phyloP scores from a whole-genome alignment of 2,329 filamentous ascomycete genomes.

The Fusarium pilosicola region DNA sequence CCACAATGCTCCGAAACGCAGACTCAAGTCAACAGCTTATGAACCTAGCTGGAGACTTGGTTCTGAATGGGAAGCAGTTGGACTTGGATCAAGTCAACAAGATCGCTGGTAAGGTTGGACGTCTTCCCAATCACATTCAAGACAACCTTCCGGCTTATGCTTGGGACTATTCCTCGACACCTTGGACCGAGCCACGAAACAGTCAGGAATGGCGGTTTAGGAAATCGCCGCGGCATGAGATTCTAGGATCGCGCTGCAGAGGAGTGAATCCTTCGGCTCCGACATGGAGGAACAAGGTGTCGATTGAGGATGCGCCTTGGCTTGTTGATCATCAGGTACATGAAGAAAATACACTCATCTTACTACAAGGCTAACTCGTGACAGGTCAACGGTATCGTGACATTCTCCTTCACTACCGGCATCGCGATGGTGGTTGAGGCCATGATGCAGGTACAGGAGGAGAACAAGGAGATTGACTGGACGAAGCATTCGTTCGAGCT shows the following conservation, averaged over 20 bases:
- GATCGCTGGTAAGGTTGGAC: slow-evolving; percentile 12
- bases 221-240: slow-evolving; percentile 37
- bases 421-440: slow-evolving; percentile 41
- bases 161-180: slow-evolving; percentile 40
- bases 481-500: slow-evolving; percentile 31
- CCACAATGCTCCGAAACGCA: slow-evolving; percentile 37
- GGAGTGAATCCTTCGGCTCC: slow-evolving; percentile 41
- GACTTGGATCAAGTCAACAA: slow-evolving; percentile 32
- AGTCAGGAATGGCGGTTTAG: slow-evolving; percentile 40
- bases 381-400: slow-evolving; percentile 39
- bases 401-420: slow-evolving; percentile 38
- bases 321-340: slow-evolving; percentile 41
- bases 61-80: slow-evolving; percentile 35
- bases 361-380: neutral
- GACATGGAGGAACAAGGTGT: slow-evolving; percentile 41
- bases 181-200: slow-evolving; percentile 37
- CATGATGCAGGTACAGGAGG: slow-evolving; percentile 39
- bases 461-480: slow-evolving; percentile 36
- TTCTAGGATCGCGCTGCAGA: slow-evolving; percentile 37
- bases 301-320: slow-evolving; percentile 39
- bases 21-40: slow-evolving; percentile 36
- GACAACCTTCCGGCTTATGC: slow-evolving; percentile 38
- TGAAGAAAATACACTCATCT: neutral
- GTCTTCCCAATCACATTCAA: slow-evolving; percentile 36
- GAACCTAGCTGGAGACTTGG: slow-evolving; percentile 35